Conservation (phyloP, 140 eudicot genomes). For the Senecio squalidus region DNA sequence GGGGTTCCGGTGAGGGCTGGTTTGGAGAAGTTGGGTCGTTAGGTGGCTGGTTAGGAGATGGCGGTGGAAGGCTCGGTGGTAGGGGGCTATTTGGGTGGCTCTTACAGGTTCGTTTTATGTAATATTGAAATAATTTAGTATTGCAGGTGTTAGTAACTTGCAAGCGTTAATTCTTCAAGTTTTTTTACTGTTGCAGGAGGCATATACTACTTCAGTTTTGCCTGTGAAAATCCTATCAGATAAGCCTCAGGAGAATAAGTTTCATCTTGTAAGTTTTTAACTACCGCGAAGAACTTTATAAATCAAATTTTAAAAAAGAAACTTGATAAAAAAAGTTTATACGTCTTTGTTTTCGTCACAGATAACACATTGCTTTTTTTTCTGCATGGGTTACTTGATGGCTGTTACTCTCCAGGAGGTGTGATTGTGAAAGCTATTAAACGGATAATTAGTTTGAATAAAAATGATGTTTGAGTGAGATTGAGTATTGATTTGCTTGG, state of each 20-base stretch:
- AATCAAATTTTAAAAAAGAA: neutral
- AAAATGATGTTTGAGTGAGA: too few relatives aligned
- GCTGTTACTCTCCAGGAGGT: too few relatives aligned
- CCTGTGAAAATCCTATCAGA: slow-evolving; percentile 72
- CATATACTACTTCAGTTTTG: slow-evolving; percentile 70
- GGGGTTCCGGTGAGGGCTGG: too few relatives aligned
- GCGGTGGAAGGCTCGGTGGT: too few relatives aligned
- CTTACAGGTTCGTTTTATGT: slow-evolving; percentile 51
- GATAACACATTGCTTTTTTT: slow-evolving; percentile 3
- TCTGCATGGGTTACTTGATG: slow-evolving; percentile 43
- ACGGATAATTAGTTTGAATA: too few relatives aligned
- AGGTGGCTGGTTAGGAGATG: too few relatives aligned
- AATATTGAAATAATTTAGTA: neutral
- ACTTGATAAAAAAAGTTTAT: neutral
- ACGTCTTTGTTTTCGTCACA: slow-evolving; percentile 12
- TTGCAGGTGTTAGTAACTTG: neutral
- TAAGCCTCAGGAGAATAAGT: slow-evolving; percentile 48
- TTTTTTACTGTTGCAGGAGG: slow-evolving; percentile 43
- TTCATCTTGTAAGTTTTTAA: slow-evolving; percentile 50
- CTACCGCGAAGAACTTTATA: neutral
- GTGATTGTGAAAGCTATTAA: too few relatives aligned
- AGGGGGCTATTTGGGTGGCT: too few relatives aligned
- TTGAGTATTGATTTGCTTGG: too few relatives aligned
- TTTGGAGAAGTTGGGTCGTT: too few relatives aligned
- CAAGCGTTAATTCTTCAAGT: slow-evolving; percentile 1